A percentile compares a stretch with the other conserved stretches of the same genome.
Conservation (phyloP, 495 filamentous ascomycete genomes). For the Opeltia flavorubescens region DNA sequence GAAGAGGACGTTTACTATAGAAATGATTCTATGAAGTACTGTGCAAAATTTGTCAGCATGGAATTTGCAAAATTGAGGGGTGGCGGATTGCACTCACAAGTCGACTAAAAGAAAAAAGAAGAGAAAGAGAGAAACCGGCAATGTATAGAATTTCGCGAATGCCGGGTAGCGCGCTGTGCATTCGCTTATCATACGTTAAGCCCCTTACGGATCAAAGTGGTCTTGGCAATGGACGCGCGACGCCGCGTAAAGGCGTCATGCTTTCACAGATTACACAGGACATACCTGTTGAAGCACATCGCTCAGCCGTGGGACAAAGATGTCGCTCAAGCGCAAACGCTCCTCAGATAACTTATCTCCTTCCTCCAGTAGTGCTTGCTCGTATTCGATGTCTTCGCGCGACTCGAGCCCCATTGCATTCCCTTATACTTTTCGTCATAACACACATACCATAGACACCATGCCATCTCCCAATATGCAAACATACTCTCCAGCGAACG, state of each 20-base stretch:
- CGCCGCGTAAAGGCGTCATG: too few relatives aligned
- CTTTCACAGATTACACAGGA: too few relatives aligned
- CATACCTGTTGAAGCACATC: too few relatives aligned
- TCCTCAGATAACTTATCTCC: constrained; percentile 24
- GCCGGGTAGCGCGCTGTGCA: neutral
- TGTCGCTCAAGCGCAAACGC: constrained; percentile 40
- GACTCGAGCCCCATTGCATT: constrained; percentile 9
- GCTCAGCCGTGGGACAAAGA: constrained; percentile 6
- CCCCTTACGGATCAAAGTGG: too few relatives aligned
- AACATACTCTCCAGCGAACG: too few relatives aligned
- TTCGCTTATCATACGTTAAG: neutral
- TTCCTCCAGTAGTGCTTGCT: constrained; percentile 21
- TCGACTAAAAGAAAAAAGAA: constrained; percentile 1
- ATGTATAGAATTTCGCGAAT: neutral
- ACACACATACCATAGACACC: too few relatives aligned
- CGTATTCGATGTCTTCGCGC: constrained; percentile 18
- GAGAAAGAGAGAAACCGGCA: neutral
- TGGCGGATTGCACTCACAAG: neutral
- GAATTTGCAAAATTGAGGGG: neutral
- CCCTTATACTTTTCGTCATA: constrained; percentile 7
- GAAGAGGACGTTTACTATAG: constrained; percentile 73
- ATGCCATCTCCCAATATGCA: too few relatives aligned
- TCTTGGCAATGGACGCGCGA: too few relatives aligned
- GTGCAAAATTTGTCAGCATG: neutral
- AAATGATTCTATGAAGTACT: constrained; percentile 67